phyloP scores from a whole-genome alignment of 2,329 filamentous ascomycete species.

The Penicillium olsonii region DNA sequence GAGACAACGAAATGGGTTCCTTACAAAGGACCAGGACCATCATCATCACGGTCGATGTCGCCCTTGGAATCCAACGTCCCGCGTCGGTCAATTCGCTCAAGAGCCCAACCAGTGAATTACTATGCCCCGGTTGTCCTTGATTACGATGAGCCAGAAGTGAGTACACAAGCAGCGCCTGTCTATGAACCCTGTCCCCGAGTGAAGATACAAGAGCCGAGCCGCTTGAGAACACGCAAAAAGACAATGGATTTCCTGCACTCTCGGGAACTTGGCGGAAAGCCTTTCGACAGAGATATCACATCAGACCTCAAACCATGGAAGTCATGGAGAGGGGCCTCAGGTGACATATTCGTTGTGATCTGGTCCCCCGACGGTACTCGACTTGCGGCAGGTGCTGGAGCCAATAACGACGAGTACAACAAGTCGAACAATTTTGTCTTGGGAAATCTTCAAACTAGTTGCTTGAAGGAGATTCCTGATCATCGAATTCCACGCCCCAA shows the following conservation, averaged over 20 bases:
- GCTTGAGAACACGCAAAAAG: background rate
- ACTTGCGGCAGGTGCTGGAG: conserved; percentile 60
- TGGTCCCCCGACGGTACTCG: conserved; percentile 57
- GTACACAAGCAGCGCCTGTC: background rate
- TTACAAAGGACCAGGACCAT: background rate
- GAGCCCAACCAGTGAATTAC: conserved; percentile 34
- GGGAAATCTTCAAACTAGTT: conserved; percentile 47
- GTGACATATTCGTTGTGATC: conserved; percentile 57
- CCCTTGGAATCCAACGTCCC: background rate
- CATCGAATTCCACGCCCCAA: conserved; percentile 50
- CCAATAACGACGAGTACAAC: conserved; percentile 61
- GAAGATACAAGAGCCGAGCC: background rate
- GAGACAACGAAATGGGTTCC: background rate
- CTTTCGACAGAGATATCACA: conserved; percentile 27
- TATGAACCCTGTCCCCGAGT: background rate
- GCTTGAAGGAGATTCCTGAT: conserved; percentile 55
- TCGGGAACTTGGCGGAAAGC: conserved; percentile 30
- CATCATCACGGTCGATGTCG: background rate
- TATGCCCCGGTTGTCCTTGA: conserved; percentile 24
- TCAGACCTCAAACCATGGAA: conserved; percentile 47
- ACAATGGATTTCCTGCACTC: conserved; percentile 24
- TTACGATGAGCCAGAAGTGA: conserved; percentile 3
- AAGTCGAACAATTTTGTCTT: conserved; percentile 58
- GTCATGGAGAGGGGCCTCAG: conserved; percentile 59
- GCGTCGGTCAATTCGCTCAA: conserved; percentile 33